Conservation (phyloP, 148 eudicot genomes). For the Cornus kousa region DNA sequence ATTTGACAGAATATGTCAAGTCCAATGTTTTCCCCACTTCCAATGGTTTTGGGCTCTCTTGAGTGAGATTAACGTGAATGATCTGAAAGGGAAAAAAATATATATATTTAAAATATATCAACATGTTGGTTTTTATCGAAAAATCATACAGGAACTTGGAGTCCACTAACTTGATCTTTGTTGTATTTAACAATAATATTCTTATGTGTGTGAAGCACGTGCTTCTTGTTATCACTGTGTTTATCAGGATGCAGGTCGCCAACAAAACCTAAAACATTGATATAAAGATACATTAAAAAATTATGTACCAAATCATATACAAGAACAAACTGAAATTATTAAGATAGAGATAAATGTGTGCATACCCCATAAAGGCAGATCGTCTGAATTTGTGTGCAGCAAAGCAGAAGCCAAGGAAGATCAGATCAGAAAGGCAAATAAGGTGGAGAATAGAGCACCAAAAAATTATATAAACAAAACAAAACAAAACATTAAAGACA, state of each 20-base stretch:
- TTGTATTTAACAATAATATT: slow-evolving; percentile 65
- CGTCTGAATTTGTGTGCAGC: slow-evolving; percentile 53
- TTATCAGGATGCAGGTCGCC: slow-evolving; percentile 82
- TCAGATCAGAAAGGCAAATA: slow-evolving; percentile 18
- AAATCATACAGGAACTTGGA: not conserved
- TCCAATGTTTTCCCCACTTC: slow-evolving; percentile 78
- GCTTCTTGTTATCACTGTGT: slow-evolving; percentile 59
- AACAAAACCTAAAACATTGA: slow-evolving; percentile 57
- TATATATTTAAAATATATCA: not conserved
- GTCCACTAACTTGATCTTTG: slow-evolving; percentile 63
- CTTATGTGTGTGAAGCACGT: slow-evolving; percentile 73
- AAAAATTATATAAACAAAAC: not conserved
- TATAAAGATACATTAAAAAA: slow-evolving; percentile 5
- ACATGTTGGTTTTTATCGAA: not conserved
- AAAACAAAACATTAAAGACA: not conserved
- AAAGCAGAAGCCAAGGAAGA: slow-evolving; percentile 24
- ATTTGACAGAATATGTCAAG: slow-evolving; percentile 88
- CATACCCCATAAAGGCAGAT: slow-evolving; percentile 90
- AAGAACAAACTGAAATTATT: slow-evolving; percentile 1
- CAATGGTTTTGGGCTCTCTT: slow-evolving; percentile 72
- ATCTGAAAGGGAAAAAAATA: slow-evolving; percentile 57
- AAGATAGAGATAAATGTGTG: not conserved
- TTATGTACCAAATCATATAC: not conserved
- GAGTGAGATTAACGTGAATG: slow-evolving; percentile 93
- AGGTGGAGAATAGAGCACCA: not conserved